phyloP scores from a whole-genome alignment of 176 grass and related monocot genomes.

The Triticum turgidum region DNA sequence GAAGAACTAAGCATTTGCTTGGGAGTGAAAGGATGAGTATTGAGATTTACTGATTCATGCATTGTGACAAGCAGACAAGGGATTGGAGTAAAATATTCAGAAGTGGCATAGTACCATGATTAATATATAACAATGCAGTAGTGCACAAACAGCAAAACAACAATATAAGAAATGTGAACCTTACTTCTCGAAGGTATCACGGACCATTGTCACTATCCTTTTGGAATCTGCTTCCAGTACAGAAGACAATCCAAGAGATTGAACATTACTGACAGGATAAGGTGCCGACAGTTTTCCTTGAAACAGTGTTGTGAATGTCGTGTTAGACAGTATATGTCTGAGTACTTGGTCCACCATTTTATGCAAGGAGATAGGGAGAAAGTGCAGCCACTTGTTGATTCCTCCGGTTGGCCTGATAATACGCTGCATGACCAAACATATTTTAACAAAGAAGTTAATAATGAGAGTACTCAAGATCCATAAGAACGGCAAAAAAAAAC shows the following conservation, averaged over 20 bases:
- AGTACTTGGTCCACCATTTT: slow-evolving; percentile 60
- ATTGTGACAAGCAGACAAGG: not conserved
- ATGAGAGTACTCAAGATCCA: not conserved
- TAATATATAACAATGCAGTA: not conserved
- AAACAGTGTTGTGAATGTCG: slow-evolving; percentile 41
- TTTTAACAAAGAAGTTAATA: not conserved
- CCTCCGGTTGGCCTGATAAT: slow-evolving; percentile 83
- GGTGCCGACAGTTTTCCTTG: slow-evolving; percentile 39
- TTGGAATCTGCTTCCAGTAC: slow-evolving; percentile 72
- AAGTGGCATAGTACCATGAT: not conserved
- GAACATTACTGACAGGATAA: slow-evolving; percentile 40
- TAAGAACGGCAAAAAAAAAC: not conserved
- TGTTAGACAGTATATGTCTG: slow-evolving; percentile 50
- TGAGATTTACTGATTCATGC: not conserved
- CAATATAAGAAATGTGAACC: slow-evolving; percentile 20
- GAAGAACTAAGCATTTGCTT: not conserved
- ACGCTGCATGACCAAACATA: slow-evolving; percentile 35
- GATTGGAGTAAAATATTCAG: not conserved
- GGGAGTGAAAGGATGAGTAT: slow-evolving; percentile 1
- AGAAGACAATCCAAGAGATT: slow-evolving; percentile 55
- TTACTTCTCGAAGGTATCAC: slow-evolving; percentile 91
- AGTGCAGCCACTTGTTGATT: slow-evolving; percentile 80
- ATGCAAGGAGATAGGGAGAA: slow-evolving; percentile 76
- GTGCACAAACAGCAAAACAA: slow-evolving; percentile 9
- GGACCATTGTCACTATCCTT: slow-evolving; percentile 61